These are phyloP conservation scores for Gynostemma pentaphyllum DNA, from an alignment of 306 rosid genomes.

Conservation along the genomic window DNA sequence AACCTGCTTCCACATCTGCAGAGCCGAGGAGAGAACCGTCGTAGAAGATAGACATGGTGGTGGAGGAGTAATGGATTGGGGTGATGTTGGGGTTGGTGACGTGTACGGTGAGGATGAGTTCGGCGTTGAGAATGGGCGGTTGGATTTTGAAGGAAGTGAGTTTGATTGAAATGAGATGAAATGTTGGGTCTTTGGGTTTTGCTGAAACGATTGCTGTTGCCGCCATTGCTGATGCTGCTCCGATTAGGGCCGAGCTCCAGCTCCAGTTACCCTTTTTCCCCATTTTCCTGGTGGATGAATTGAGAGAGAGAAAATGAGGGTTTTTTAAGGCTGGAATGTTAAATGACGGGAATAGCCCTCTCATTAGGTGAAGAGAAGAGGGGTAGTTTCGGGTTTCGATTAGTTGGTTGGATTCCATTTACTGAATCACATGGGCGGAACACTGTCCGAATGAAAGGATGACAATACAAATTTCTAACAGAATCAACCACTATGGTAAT, in stretches of 20 bases:
- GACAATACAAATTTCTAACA: too few species aligned
- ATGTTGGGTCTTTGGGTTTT: conserved; percentile 77
- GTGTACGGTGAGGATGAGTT: conserved; percentile 62
- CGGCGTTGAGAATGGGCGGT: conserved; percentile 59
- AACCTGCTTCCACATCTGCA: conserved; percentile 60
- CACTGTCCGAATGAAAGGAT: background rate
- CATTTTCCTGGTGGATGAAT: conserved; percentile 8
- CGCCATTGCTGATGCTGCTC: conserved; percentile 66
- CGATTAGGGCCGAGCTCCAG: conserved; percentile 61
- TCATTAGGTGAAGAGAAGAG: background rate
- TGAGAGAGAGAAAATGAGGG: background rate
- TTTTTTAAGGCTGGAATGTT: background rate
- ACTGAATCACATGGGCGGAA: conserved; percentile 1
- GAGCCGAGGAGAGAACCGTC: conserved; percentile 70
- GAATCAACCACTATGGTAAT: too few species aligned
- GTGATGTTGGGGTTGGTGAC: conserved; percentile 75
- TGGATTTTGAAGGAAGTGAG: conserved; percentile 57
- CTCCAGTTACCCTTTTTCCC: conserved; percentile 38
- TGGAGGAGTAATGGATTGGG: conserved; percentile 62
- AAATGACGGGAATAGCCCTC: conserved; percentile 1
- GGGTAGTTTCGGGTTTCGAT: too few species aligned
- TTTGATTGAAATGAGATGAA: conserved; percentile 55
- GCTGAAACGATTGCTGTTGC: conserved; percentile 39
- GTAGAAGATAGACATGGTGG: conserved; percentile 83
- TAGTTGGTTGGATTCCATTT: too few species aligned